These are phyloP conservation scores for Striga asiatica DNA, from an alignment of 257 asterid species.

Conservation along the genomic window DNA sequence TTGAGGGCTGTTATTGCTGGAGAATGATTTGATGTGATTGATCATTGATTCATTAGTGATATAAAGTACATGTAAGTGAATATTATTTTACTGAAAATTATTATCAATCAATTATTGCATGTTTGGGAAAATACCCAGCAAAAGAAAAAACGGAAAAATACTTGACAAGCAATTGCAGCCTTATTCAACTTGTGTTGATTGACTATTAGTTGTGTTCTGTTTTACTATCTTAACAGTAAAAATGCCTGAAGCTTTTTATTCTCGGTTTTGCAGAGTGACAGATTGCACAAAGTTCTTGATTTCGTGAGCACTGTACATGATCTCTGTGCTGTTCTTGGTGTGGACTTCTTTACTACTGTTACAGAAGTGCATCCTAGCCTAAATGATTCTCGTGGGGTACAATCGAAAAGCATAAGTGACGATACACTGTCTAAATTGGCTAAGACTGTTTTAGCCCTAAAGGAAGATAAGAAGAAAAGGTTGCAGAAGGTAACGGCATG, in stretches of 20 bases:
- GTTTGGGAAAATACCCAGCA: too few species aligned
- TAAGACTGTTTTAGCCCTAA: constrained; percentile 60
- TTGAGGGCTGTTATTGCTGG: neutral
- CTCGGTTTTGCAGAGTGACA: constrained; percentile 60
- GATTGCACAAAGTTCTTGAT: constrained; percentile 89
- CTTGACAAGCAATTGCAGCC: too few species aligned
- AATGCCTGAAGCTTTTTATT: constrained; percentile 6
- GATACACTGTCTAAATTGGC: constrained; percentile 75
- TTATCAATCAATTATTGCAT: too few species aligned
- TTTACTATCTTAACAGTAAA: neutral
- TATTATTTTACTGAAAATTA: too few species aligned
- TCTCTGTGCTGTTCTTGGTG: constrained; percentile 91
- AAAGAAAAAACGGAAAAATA: too few species aligned
- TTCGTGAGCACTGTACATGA: constrained; percentile 88
- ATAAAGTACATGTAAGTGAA: neutral
- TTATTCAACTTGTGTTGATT: constrained; percentile 1
- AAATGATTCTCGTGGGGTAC: constrained; percentile 61
- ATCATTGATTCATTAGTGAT: neutral
- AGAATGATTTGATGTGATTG: neutral
- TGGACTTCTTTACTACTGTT: constrained; percentile 73
- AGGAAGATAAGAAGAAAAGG: constrained; percentile 77
- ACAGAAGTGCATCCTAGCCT: constrained; percentile 93
- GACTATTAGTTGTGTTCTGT: neutral
- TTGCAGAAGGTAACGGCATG: constrained; percentile 51
- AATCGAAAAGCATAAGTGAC: constrained; percentile 86